Evolutionary conservation across 495 filamentous ascomycete species (phyloP).

Genomic region (Staphylotrichum tortipilum): DNA sequence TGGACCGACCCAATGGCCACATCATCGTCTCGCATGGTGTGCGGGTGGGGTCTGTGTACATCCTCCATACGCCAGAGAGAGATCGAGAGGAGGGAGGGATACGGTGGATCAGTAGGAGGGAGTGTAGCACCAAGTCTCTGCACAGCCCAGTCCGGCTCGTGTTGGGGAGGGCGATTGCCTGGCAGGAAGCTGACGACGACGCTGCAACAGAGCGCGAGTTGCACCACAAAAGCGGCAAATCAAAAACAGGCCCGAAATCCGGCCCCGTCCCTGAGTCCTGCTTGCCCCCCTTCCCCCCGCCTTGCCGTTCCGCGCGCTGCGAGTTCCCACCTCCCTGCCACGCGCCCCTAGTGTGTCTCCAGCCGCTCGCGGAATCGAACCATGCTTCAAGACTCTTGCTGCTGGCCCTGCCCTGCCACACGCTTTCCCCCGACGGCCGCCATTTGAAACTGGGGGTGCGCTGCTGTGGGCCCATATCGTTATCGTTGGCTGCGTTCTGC

Average conservation of each 20-base stretch:
- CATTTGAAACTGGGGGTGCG: constrained; percentile 11
- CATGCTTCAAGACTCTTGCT: constrained; percentile 19
- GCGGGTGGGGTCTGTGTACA: too few species aligned
- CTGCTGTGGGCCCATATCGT: not conserved
- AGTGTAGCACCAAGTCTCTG: not conserved
- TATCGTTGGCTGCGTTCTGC: too few species aligned
- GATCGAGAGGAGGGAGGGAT: not conserved
- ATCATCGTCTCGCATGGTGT: too few species aligned
- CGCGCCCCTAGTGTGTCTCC: constrained; percentile 9
- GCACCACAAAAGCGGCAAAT: constrained; percentile 15
- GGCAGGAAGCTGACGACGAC: not conserved
- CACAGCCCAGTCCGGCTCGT: not conserved
- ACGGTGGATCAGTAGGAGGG: too few species aligned
- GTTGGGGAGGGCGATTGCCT: not conserved
- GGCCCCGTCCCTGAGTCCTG: too few species aligned
- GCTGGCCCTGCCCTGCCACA: constrained; percentile 13
- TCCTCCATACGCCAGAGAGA: too few species aligned
- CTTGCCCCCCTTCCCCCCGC: too few species aligned
- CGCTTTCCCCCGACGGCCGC: constrained; percentile 6
- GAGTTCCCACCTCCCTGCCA: constrained; percentile 12
- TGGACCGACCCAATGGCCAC: too few species aligned
- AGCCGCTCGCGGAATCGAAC: constrained; percentile 22
- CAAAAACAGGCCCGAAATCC: constrained; percentile 3
- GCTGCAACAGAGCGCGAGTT: not conserved
- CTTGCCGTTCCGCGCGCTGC: constrained; percentile 10